Evolutionary conservation across 495 filamentous ascomycete species (phyloP), one percentile per base, ranked within the genome.

Genomic region (Tuber melanosporum): DNA sequence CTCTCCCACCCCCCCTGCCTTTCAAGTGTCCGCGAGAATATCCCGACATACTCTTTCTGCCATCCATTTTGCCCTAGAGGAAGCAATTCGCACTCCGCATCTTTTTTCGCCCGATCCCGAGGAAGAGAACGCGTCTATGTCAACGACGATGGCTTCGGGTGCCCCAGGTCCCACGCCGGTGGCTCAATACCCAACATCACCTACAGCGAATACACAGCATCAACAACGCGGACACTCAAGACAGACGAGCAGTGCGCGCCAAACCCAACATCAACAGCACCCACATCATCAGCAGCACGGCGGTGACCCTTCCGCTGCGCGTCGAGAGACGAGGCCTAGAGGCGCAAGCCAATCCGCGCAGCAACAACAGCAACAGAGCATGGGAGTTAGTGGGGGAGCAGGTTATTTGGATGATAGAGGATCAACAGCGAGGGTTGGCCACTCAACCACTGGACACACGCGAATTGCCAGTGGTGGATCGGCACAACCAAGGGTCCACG

Each of bases 41-140:
- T 92, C 91, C 14, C 86, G 87, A 32, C 87, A 89, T 70, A 92
- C 91, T 45, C 89, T 90, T 22, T 89, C 91, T 75, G 95, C 95
- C 26, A 94, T 99, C 83, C 91, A 93, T 77, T 97, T 91, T 88
- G 89, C 93, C 9, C 90, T 98, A 71, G 95, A 99, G 86, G 93
- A 95, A 85, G 95, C 92, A 70, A 88, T 98, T 72, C 91, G 94
- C 72, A 89, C 90, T 57, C 95, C 95, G 2, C 88, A 94, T 75
- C 88, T 90, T 17, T 95, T 99, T 85, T 94, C 94, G 6, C 88
- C 93, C 22, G 94, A 97, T 83, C 87, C 89, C 69, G 89, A 91
- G 74, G 95, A 99, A 87, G 91, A 95, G 87, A 93, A 94, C 91
- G 94, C 95, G 81, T 89, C 91, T 79, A 98, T 99, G 95, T 91